Evolutionary conservation across 2,329 filamentous ascomycete genomes (phyloP), one percentile per base, ranked within the genome.

Genomic region (Penicillium sp.): DNA sequence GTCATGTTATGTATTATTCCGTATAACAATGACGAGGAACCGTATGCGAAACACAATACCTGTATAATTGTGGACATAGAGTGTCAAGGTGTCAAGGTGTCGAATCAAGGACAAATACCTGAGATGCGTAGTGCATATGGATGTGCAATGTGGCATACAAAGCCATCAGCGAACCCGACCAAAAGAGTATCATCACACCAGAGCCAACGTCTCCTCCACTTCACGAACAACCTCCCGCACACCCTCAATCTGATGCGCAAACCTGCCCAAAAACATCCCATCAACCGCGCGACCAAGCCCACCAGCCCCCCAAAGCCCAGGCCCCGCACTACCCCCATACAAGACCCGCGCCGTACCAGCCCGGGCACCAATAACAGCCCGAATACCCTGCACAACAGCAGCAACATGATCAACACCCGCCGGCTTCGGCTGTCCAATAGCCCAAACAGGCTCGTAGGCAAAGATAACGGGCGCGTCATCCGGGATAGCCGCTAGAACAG

Each of bases 361-460:
- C 49, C 87, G 78, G 57, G 74, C 74, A 7, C 85, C 71, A 27
- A 84, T 80, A 11, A 84, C 72, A 6, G 68, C 67, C 53, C 87
- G 81, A 48, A 92, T 80, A 19, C 84, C 84, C 65, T 81, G 81
- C 16, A 89, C 86, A 2, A 94, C 89, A 38, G 79, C 82, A 4
- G 87, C 82, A 0, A 95, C 88, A 69, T 95, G 87, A 60, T 87
- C 86, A 19, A 87, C 83, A 8, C 82, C 82, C 0, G 91, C 91
- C 2, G 91, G 90, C 67, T 87, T 79, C 1, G 82, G 78, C 10
- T 90, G 87, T 0, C 91, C 91, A 72, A 94, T 95, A 0, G 91
- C 91, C 91, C 91, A 95, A 1, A 94, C 90, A 8, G 91, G 91
- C 77, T 95, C 91, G 69, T 95, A 95, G 0, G 91, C 91, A 56